phyloP scores from a whole-genome alignment of 202 grass and related monocot species.

The Saccharum hybrid region DNA sequence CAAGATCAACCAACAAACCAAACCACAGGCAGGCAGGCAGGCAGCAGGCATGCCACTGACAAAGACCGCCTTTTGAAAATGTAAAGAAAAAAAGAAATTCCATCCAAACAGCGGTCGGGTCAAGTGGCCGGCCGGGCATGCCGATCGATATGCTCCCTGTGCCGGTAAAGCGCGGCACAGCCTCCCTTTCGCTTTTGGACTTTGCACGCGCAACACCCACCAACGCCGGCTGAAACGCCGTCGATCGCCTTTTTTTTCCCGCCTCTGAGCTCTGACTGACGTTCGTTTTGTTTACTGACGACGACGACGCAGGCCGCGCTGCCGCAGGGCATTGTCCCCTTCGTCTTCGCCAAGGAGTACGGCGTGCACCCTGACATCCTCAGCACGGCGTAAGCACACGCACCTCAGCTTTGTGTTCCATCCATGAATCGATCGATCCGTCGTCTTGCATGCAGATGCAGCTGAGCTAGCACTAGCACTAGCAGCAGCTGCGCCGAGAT shows the following conservation, averaged over 20 bases:
- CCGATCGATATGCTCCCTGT: conserved; percentile 31
- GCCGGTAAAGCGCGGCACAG: conserved; percentile 50
- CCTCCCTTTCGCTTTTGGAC: conserved; percentile 45
- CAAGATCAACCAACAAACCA: not conserved
- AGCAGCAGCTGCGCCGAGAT: conserved; percentile 13
- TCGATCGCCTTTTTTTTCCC: not conserved
- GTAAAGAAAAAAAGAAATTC: not conserved
- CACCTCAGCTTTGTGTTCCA: not conserved
- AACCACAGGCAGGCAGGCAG: not conserved
- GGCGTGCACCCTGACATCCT: conserved; percentile 98
- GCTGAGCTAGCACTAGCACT: too few species aligned
- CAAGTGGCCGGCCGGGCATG: conserved; percentile 52
- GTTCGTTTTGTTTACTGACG: conserved; percentile 15
- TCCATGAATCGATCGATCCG: not conserved
- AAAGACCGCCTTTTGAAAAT: conserved; percentile 46
- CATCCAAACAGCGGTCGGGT: not conserved
- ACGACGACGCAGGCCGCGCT: conserved; percentile 59
- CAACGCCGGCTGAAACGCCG: not conserved
- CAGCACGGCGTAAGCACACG: conserved; percentile 89
- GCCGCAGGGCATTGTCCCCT: conserved; percentile 98
- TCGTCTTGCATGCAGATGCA: not conserved
- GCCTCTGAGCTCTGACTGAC: not conserved
- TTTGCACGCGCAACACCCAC: conserved; percentile 12
- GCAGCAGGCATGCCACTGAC: conserved; percentile 36
- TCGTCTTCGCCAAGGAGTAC: conserved; percentile 99